Conservation (phyloP, 2,329 filamentous ascomycete species). For the Fusarium sororula region DNA sequence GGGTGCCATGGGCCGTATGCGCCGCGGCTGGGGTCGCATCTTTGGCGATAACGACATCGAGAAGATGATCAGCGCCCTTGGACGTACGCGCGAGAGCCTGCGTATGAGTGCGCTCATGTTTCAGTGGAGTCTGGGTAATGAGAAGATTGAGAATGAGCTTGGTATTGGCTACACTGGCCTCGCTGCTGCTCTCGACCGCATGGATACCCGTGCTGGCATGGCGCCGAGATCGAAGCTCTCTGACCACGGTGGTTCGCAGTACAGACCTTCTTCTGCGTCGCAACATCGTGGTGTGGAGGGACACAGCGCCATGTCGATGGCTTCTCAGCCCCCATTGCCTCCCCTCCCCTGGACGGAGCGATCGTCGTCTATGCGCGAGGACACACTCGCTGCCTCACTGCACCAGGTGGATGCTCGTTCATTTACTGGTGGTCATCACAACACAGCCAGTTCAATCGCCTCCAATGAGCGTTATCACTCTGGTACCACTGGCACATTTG, state of each 20-base stretch:
- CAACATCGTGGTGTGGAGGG: slow-evolving; percentile 37
- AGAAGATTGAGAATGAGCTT: slow-evolving; percentile 66
- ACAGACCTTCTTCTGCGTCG: slow-evolving; percentile 38
- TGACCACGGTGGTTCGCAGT: slow-evolving; percentile 30
- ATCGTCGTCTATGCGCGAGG: slow-evolving; percentile 29
- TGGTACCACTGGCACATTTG: slow-evolving; percentile 38
- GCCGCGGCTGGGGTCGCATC: slow-evolving; percentile 70
- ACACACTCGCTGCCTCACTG: slow-evolving; percentile 1
- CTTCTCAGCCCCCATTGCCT: slow-evolving; percentile 36
- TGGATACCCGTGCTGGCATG: slow-evolving; percentile 41
- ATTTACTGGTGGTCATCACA: slow-evolving; percentile 12
- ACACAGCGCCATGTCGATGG: not conserved
- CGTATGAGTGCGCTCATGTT: slow-evolving; percentile 72
- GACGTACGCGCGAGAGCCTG: slow-evolving; percentile 67
- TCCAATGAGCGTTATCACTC: slow-evolving; percentile 45
- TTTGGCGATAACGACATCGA: slow-evolving; percentile 70
- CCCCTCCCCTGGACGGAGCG: slow-evolving; percentile 41
- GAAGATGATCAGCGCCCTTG: slow-evolving; percentile 66
- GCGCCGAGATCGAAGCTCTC: slow-evolving; percentile 29
- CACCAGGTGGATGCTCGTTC: slow-evolving; percentile 23
- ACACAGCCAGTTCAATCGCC: slow-evolving; percentile 44
- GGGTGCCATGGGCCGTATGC: slow-evolving; percentile 66
- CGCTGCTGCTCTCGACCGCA: slow-evolving; percentile 67
- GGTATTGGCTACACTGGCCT: slow-evolving; percentile 75
- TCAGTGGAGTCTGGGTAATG: slow-evolving; percentile 70